Percentiles rank a stretch among this genome's conserved stretches.
Evolutionary conservation across 2,329 filamentous ascomycete species (phyloP).

Genomic region (Arthrinium phaeospermum): DNA sequence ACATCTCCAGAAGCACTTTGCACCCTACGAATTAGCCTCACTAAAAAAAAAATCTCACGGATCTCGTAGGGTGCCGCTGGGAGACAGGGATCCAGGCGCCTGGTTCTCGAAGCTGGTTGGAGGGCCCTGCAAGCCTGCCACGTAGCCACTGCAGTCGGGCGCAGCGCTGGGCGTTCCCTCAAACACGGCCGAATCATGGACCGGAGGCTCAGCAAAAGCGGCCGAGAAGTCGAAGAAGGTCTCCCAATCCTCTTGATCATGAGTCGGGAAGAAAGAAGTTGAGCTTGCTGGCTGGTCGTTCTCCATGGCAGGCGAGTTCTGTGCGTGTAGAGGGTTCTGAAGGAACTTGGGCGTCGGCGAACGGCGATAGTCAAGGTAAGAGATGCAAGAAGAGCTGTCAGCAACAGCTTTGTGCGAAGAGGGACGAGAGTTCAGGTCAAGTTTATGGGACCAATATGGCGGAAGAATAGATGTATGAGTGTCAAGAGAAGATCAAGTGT

Average conservation of each 20-base stretch:
- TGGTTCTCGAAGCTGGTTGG: neutral
- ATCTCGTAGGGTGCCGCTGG: neutral
- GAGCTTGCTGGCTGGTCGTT: neutral
- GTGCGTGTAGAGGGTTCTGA: no score
- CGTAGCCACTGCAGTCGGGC: neutral
- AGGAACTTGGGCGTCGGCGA: no score
- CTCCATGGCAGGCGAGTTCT: no score
- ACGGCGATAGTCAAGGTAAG: no score
- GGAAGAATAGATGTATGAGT: no score
- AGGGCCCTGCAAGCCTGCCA: neutral
- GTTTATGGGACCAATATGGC: no score
- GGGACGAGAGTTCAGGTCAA: no score
- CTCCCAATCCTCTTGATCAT: neutral
- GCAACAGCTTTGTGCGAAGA: no score
- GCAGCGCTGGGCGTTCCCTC: neutral
- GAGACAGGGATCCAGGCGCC: neutral
- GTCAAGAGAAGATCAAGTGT: no score
- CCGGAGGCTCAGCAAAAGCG: neutral
- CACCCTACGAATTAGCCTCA: constrained; percentile 9
- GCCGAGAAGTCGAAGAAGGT: no score
- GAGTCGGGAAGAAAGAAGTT: neutral
- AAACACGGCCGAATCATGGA: neutral
- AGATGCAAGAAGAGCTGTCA: no score
- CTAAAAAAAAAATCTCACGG: constrained; percentile 7
- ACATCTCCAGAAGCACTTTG: no score